Conservation (phyloP, 129 eudicot species). For the Escallonia herrerae region DNA sequence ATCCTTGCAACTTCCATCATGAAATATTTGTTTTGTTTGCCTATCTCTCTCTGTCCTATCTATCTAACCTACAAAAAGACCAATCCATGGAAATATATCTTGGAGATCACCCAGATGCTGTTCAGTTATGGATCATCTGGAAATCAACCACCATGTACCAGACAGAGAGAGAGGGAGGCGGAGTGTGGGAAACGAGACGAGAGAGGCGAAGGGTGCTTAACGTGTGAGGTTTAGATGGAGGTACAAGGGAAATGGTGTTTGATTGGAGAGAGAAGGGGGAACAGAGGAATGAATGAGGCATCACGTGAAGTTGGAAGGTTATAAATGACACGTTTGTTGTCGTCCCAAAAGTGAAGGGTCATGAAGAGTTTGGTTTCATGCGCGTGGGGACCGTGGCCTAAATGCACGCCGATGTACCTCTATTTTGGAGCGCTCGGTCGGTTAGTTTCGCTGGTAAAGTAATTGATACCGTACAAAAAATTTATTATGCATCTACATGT, state of each 20-base stretch:
- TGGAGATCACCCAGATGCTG: background rate
- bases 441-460: no score
- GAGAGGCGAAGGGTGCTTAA: no score
- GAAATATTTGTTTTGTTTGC: background rate
- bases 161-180: slow-evolving; percentile 2
- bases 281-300: background rate
- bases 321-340: no score
- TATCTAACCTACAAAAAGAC: background rate
- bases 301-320: slow-evolving; percentile 7
- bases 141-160: slow-evolving; percentile 7
- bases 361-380: no score
- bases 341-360: no score
- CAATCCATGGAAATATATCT: background rate
- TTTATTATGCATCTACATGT: no score
- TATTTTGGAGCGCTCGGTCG: no score
- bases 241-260: background rate
- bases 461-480: no score
- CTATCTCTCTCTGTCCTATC: background rate
- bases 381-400: no score
- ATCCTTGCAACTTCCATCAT: slow-evolving; percentile 44
- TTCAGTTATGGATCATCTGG: background rate
- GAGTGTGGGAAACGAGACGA: no score
- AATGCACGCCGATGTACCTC: no score
- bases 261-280: background rate
- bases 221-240: no score